phyloP scores from a whole-genome alignment of 805 yeast genomes.

The Candida chilensis region DNA sequence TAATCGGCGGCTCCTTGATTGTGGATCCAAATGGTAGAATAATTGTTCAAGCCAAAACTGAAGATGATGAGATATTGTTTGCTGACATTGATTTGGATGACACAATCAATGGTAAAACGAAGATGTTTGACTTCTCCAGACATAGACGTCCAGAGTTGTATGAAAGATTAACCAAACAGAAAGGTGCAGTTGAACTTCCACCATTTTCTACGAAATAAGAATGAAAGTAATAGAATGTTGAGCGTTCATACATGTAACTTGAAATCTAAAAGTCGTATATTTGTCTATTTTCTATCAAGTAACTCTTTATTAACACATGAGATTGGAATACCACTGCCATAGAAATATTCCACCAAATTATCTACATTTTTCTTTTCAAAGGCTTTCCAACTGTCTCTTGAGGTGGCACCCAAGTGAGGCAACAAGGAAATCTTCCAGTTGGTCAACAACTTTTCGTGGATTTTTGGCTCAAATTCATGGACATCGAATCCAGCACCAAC shows the following conservation, averaged over 20 bases:
- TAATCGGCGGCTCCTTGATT: slow-evolving; percentile 23
- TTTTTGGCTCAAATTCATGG: slow-evolving; percentile 30
- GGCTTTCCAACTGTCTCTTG: slow-evolving; percentile 21
- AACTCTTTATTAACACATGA: slow-evolving; percentile 15
- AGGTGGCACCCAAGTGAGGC: slow-evolving; percentile 27
- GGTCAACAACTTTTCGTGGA: slow-evolving; percentile 16
- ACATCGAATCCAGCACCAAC: slow-evolving; percentile 34
- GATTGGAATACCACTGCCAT: slow-evolving; percentile 16
- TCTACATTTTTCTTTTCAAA: slow-evolving; percentile 26
- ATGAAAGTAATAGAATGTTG: too few species aligned
- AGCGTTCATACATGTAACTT: too few species aligned
- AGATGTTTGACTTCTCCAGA: slow-evolving; percentile 24
- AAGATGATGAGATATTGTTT: slow-evolving; percentile 19
- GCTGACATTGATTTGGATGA: slow-evolving; percentile 25
- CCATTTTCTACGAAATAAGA: too few species aligned
- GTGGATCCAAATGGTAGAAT: slow-evolving; percentile 25
- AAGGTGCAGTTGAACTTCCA: slow-evolving; percentile 9
- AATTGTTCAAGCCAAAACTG: slow-evolving; percentile 20
- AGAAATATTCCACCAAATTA: slow-evolving; percentile 23
- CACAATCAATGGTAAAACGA: slow-evolving; percentile 19
- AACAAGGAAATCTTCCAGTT: slow-evolving; percentile 23
- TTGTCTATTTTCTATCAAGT: too few species aligned
- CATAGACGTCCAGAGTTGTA: slow-evolving; percentile 26
- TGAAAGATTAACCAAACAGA: slow-evolving; percentile 12
- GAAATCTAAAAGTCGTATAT: too few species aligned